Conservation (phyloP, 306 rosid species). For the Begonia masoniana region DNA sequence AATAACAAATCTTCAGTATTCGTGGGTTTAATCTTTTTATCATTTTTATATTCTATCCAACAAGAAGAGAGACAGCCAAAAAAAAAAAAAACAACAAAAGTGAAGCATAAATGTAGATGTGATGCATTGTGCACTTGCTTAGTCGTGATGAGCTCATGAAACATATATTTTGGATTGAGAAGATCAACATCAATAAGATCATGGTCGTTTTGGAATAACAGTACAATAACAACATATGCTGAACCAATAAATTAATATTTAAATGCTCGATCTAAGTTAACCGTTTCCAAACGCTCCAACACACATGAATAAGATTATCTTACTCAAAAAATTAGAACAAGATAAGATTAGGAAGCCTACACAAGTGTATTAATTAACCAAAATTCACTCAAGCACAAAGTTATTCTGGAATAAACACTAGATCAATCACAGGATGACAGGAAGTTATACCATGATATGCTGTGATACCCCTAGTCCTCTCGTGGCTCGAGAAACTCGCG, state of each 20-base stretch:
- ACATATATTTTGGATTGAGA: no score
- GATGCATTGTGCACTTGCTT: no score
- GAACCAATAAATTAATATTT: background rate
- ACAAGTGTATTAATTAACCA: background rate
- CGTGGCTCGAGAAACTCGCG: conserved; percentile 52
- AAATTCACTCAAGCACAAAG: background rate
- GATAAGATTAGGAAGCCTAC: background rate
- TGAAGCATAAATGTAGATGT: no score
- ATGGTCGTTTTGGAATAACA: background rate
- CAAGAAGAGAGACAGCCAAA: no score
- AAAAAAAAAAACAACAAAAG: no score
- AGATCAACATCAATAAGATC: background rate
- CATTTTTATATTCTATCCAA: no score
- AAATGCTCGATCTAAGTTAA: background rate
- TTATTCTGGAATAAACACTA: background rate
- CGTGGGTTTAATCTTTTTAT: no score
- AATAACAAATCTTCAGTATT: no score
- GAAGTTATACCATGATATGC: conserved; percentile 48
- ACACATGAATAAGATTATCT: background rate
- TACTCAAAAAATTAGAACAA: no score
- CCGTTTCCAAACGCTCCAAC: background rate
- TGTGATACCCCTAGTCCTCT: conserved; percentile 61
- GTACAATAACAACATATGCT: background rate
- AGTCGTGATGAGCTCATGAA: no score
- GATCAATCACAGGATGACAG: background rate